Evolutionary conservation across 352 stramenopile genomes (phyloP).

Genomic region (Globisporangium canariense): DNA sequence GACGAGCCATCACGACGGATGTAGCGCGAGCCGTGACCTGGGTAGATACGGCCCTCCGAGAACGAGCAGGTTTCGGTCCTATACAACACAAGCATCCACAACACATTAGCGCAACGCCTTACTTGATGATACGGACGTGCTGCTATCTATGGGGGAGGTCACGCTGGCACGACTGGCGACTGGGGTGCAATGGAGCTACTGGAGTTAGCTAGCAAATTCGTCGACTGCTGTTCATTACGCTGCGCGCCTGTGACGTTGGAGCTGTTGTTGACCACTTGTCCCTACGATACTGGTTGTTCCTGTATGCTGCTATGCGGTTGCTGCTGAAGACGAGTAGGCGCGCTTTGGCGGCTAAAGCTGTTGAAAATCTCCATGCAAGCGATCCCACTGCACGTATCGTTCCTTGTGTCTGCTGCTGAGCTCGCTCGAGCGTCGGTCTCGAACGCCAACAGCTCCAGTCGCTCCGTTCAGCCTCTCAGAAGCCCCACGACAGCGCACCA

Average conservation of each 20-base stretch:
- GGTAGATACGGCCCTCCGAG: conserved; percentile 94
- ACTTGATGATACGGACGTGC: background rate
- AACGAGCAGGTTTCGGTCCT: conserved; percentile 91
- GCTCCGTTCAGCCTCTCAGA: background rate
- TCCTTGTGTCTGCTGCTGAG: background rate
- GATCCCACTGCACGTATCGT: background rate
- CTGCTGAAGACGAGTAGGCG: background rate
- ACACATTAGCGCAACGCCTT: conserved; percentile 8
- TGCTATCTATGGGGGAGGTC: background rate
- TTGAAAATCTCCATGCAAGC: background rate
- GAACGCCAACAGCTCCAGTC: background rate
- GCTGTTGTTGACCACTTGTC: background rate
- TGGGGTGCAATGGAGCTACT: background rate
- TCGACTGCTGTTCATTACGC: background rate
- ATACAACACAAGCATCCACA: conserved; percentile 2
- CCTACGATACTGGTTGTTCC: background rate
- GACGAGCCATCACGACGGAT: conserved; percentile 96
- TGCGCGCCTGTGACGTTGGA: background rate
- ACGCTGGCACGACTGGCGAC: background rate
- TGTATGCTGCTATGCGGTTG: background rate
- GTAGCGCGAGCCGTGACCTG: conserved; percentile 98
- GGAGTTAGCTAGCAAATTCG: too few relatives aligned
- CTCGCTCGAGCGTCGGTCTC: background rate
- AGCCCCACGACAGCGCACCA: background rate
- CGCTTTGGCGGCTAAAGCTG: background rate